These are phyloP conservation scores for Mortierella sp. DNA, from an alignment of 371 early-diverging fungal genomes.

Conservation along the genomic window DNA sequence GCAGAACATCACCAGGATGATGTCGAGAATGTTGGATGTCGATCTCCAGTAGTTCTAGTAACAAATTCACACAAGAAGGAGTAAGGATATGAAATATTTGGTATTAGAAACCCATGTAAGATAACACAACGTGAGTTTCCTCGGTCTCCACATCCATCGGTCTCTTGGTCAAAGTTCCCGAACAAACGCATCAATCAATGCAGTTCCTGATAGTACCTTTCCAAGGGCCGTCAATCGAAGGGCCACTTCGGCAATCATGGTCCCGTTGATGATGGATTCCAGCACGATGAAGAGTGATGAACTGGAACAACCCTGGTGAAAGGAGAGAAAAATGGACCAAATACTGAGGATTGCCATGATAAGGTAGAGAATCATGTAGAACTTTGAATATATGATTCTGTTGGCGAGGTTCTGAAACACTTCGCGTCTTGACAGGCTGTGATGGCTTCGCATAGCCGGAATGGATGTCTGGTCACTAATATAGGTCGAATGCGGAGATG, in stretches of 20 bases:
- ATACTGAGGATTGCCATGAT: conserved; percentile 73
- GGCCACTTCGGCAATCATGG: conserved; percentile 82
- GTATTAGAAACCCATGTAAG: not conserved
- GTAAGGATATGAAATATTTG: not conserved
- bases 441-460: conserved; percentile 50
- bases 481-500: not conserved
- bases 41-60: conserved; percentile 80
- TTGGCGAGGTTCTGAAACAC: conserved; percentile 80
- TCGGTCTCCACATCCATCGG: not conserved
- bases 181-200: not conserved
- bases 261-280: conserved; percentile 78
- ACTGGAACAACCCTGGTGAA: conserved; percentile 56
- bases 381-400: conserved; percentile 81
- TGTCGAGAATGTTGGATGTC: conserved; percentile 81
- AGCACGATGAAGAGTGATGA: conserved; percentile 70
- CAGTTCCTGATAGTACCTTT: conserved; percentile 62
- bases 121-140: not conserved
- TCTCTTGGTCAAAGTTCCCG: not conserved
- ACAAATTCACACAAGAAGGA: not conserved
- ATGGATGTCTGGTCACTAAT: conserved; percentile 29
- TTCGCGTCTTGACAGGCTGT: conserved; percentile 73
- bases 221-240: conserved; percentile 78
- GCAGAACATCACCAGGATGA: conserved; percentile 75
- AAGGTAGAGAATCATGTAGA: conserved; percentile 80
- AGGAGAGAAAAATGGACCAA: conserved; percentile 70